Percentiles rank a stretch among this genome's conserved stretches.
phyloP scores from a whole-genome alignment of 2,329 filamentous ascomycete genomes.

The Colletotrichum noveboracense region DNA sequence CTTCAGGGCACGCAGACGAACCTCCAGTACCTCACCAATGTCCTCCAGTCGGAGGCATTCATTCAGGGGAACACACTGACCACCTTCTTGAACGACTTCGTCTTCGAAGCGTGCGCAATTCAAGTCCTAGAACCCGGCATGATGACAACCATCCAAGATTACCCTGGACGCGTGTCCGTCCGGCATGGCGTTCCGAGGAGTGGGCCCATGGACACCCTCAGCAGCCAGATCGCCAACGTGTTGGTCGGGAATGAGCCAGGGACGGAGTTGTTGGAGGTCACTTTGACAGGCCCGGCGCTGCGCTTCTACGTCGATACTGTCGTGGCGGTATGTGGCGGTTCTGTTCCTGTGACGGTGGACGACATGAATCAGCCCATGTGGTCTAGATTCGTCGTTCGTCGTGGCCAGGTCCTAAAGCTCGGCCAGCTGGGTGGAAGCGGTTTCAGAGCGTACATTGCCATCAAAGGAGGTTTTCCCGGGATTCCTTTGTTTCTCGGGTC shows the following conservation, averaged over 20 bases:
- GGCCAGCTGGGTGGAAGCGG: conserved; percentile 57
- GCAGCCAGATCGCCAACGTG: conserved; percentile 62
- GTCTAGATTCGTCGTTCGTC: neutral
- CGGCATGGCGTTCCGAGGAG: conserved; percentile 64
- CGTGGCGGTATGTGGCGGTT: neutral
- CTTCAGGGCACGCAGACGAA: neutral
- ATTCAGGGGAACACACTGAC: neutral
- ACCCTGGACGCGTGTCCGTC: conserved; percentile 59
- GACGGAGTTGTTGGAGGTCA: conserved; percentile 56
- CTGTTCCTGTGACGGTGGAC: neutral
- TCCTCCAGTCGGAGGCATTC: neutral
- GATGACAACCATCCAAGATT: conserved; percentile 55
- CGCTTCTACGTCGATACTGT: neutral
- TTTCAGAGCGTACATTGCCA: conserved; percentile 63
- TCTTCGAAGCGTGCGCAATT: neutral
- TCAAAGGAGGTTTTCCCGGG: conserved; percentile 44
- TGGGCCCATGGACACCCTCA: conserved; percentile 67
- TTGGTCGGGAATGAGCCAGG: conserved; percentile 60
- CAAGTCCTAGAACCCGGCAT: neutral
- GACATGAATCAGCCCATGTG: neutral
- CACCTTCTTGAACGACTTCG: neutral
- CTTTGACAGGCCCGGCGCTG: neutral
- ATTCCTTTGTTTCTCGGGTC: conserved; percentile 63
- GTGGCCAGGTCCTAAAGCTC: neutral
- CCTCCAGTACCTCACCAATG: neutral